A percentile compares a stretch with the other conserved stretches of the same genome.
These are phyloP conservation scores for Monosporozyma yasuniensis DNA, from an alignment of 805 yeast species.

Conservation along the genomic window DNA sequence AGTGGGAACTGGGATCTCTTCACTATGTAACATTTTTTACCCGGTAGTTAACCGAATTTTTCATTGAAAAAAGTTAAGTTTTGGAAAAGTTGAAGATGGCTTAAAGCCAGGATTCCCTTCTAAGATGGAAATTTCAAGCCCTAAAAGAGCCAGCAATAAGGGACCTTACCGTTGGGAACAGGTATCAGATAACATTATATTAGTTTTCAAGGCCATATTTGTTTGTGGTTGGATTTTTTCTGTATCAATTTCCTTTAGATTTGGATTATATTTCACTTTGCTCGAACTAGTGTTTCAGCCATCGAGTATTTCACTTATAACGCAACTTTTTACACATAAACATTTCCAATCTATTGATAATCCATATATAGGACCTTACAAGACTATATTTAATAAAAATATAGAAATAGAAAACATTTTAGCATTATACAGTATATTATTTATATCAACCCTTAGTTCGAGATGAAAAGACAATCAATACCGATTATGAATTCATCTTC, in stretches of 20 bases:
- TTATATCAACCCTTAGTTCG: background rate
- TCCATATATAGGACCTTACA: background rate
- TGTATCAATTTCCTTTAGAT: background rate
- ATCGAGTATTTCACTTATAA: background rate
- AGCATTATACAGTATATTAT: background rate
- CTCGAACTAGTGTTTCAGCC: background rate
- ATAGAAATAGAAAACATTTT: background rate
- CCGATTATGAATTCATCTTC: slow-evolving; percentile 2
- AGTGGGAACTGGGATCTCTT: background rate
- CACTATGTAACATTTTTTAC: background rate
- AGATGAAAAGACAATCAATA: slow-evolving; percentile 2
- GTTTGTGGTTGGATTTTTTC: background rate
- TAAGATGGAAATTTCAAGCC: background rate
- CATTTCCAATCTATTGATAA: background rate
- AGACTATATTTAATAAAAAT: background rate
- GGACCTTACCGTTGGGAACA: background rate
- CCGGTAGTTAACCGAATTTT: background rate
- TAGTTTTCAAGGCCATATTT: background rate
- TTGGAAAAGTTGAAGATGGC: background rate
- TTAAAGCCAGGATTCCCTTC: background rate
- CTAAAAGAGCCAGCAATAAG: background rate
- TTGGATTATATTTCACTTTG: background rate
- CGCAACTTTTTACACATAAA: background rate
- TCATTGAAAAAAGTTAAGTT: background rate
- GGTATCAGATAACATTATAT: background rate